Percentiles rank a stretch among this genome's conserved stretches.
phyloP scores from a whole-genome alignment of 2,329 filamentous ascomycete genomes.

The Cladophialophora exuberans region DNA sequence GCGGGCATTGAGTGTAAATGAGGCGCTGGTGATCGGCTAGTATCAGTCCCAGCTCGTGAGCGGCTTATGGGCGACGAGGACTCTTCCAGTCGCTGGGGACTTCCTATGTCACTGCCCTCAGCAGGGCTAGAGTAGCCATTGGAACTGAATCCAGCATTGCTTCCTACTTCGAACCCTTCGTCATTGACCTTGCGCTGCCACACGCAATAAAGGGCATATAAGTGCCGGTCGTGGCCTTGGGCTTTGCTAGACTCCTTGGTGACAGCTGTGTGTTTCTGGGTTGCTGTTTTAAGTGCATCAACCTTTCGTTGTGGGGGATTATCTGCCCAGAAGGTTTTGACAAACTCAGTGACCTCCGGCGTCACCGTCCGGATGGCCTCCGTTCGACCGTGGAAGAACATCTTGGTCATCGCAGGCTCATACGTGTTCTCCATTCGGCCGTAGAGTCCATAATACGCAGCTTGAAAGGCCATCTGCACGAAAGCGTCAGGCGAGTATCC shows the following conservation, averaged over 20 bases:
- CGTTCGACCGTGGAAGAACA: slow-evolving; percentile 88
- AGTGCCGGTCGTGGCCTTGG: slow-evolving; percentile 86
- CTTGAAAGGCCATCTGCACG: slow-evolving; percentile 98
- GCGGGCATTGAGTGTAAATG: slow-evolving; percentile 62
- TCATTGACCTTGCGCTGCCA: slow-evolving; percentile 91
- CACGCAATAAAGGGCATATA: slow-evolving; percentile 91
- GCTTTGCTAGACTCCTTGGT: slow-evolving; percentile 88
- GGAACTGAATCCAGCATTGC: slow-evolving; percentile 55
- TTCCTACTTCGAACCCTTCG: slow-evolving; percentile 59
- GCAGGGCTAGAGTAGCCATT: slow-evolving; percentile 67
- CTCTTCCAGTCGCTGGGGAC: slow-evolving; percentile 34
- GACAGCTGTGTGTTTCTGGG: slow-evolving; percentile 75
- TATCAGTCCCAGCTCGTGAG: slow-evolving; percentile 51
- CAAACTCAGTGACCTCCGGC: slow-evolving; percentile 74
- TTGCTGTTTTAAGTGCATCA: slow-evolving; percentile 80
- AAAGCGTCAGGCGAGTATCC: slow-evolving; percentile 97
- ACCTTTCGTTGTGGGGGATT: slow-evolving; percentile 82
- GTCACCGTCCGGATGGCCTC: slow-evolving; percentile 90
- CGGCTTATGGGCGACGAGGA: slow-evolving; percentile 43
- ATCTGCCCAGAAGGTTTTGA: slow-evolving; percentile 93
- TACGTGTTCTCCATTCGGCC: slow-evolving; percentile 93
- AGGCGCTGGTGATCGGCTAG: slow-evolving; percentile 42
- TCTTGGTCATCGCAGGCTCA: slow-evolving; percentile 97
- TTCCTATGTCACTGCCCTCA: slow-evolving; percentile 36
- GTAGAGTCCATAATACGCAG: slow-evolving; percentile 95